Evolutionary conservation across 106 monocot genomes (phyloP), one percentile per base, ranked within the genome.

Genomic region (Dactylorhiza incarnata): DNA sequence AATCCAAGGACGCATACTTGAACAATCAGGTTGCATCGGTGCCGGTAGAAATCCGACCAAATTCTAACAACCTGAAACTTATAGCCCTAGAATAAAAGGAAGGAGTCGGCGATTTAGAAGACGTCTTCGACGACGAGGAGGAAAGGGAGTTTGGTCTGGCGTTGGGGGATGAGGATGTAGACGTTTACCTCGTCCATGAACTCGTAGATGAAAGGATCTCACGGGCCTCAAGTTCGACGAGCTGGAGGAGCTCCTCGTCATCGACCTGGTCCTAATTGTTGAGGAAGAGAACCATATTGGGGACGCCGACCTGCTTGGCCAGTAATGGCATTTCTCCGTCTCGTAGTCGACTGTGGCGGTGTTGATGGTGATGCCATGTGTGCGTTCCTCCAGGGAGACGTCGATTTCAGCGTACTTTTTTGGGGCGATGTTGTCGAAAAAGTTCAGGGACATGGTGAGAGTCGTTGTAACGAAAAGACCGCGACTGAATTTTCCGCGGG

Each of bases 61-160:
- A n/a, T n/a, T n/a, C n/a, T n/a, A n/a, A n/a, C n/a, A n/a, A n/a
- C n/a, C n/a, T n/a, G n/a, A n/a, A n/a, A n/a, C n/a, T n/a, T n/a
- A n/a, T n/a, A n/a, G n/a, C n/a, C n/a, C n/a, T n/a, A n/a, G n/a
- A n/a, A n/a, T n/a, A n/a, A n/a, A n/a, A n/a, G n/a, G n/a, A n/a
- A n/a, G n/a, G n/a, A n/a, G n/a, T n/a, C 91, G 15, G 95, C 92
- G 83, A 97, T 97, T 29, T 93, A 97, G 84, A 97, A 97, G 16
- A 97, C 96, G 59, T 97, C 96, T 59, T 93, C 96, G 14, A 97
- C 51, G 43, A 91, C 91, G 10, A 97, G 81, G 70, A 97, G 83
- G 84, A 97, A 97, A 20, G 96, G 96, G 59, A 91, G 87, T 15
- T 97, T 93, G 14, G 86, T 86, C 85, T 91, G 91, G 29, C 96